phyloP scores from a whole-genome alignment of 305 asterid species.

The Plantago lanceolata region DNA sequence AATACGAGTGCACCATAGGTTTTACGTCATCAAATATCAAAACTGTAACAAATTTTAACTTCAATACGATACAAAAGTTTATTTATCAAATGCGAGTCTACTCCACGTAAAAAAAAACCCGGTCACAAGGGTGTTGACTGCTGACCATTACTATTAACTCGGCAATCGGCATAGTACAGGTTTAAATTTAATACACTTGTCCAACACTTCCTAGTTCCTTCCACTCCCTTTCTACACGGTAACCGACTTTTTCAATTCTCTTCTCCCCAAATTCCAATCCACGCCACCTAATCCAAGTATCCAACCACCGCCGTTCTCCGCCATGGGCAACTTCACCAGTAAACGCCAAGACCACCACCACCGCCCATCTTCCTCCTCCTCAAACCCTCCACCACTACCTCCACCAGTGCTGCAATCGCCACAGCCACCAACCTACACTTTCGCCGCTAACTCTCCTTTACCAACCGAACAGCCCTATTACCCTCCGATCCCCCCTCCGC shows the following conservation, averaged over 20 bases:
- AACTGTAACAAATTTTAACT: too few species aligned
- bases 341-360: slow-evolving; percentile 11
- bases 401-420: slow-evolving; percentile 18
- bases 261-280: too few species aligned
- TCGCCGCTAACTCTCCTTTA: slow-evolving; percentile 43
- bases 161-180: too few species aligned
- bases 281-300: not conserved
- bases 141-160: too few species aligned
- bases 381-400: slow-evolving; percentile 3
- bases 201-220: too few species aligned
- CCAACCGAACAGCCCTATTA: slow-evolving; percentile 6
- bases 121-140: too few species aligned
- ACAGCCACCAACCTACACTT: slow-evolving; percentile 36
- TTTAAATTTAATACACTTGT: too few species aligned
- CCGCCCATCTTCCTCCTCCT: not conserved
- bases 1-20: too few species aligned
- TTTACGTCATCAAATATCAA: too few species aligned
- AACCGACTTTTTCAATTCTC: not conserved
- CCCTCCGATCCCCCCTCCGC: slow-evolving; percentile 1
- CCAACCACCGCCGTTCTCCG: not conserved
- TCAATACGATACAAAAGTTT: too few species aligned
- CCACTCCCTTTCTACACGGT: not conserved
- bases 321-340: slow-evolving; percentile 5
- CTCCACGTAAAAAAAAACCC: too few species aligned
- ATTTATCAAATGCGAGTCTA: too few species aligned